phyloP scores from a whole-genome alignment of 495 filamentous ascomycete species.

The Xylaria nigripes region DNA sequence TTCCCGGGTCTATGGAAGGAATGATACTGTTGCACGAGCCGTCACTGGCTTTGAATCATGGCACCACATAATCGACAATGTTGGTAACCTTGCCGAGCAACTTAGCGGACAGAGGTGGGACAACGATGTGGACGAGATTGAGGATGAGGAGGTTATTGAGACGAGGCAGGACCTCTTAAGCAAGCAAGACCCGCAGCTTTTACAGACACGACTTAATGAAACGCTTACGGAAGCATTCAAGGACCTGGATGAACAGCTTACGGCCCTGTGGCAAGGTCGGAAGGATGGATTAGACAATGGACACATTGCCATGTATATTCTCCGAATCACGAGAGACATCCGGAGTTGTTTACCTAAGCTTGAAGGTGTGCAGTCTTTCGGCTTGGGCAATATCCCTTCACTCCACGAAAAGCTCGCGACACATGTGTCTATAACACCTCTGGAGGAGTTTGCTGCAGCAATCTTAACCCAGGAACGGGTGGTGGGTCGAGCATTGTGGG shows the following conservation, averaged over 20 bases:
- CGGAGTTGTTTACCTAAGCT: conserved; percentile 53
- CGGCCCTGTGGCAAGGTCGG: conserved; percentile 36
- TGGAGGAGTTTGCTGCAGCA: conserved; percentile 34
- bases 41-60: conserved; percentile 58
- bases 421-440: conserved; percentile 25
- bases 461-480: conserved; percentile 34
- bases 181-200: conserved; percentile 59
- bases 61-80: conserved; percentile 53
- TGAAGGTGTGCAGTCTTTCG: conserved; percentile 36
- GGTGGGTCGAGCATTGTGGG: conserved; percentile 59
- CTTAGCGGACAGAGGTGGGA: conserved; percentile 65
- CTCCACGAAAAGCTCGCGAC: conserved; percentile 50
- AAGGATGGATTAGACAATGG: conserved; percentile 38
- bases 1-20: conserved; percentile 53
- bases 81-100: conserved; percentile 53
- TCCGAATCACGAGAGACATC: conserved; percentile 71
- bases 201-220: conserved; percentile 53
- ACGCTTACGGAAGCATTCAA: conserved; percentile 51
- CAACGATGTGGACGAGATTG: conserved; percentile 64
- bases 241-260: conserved; percentile 50
- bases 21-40: conserved; percentile 51
- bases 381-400: conserved; percentile 42
- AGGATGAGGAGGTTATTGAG: conserved; percentile 66
- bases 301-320: conserved; percentile 57
- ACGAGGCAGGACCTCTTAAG: conserved; percentile 55